Base-by-base conservation (phyloP, 1,284 basidiomycete genomes). In the Coniophora puteana region DNA sequence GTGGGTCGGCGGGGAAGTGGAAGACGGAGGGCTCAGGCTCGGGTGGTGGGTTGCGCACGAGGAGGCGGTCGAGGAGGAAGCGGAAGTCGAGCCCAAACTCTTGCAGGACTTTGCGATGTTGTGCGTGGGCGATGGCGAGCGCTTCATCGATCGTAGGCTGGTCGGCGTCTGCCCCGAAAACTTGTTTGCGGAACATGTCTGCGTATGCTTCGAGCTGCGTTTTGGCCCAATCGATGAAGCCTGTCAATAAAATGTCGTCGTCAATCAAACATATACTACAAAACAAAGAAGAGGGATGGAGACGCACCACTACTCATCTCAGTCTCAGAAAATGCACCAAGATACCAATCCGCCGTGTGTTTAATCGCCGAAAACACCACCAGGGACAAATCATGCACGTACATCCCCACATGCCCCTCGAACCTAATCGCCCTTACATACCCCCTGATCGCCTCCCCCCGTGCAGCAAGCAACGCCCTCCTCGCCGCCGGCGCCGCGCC, bases 261-360 rank as follows among this genome's bases (percentile, higher is more conserved):
- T n/a, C 1, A 28, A n/a, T 24, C 16, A 7, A n/a, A n/a, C n/a
- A n/a, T n/a, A n/a, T 11, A 8, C 2, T 12, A 29, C 10, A 25
- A 22, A 14, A 25, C 40, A 50, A 28, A 38, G 16, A 22, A n/a
- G 17, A 23, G 21, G 45, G 28, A 25, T 28, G 17, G 31, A 39
- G 2, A 69, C 88, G 52, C 53, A 93, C 92, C 78, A 41, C 91
- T 94, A 0, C 94, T 89, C 55, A 93, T 91, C 47, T 89, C 83
- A 56, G 93, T 93, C 61, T 97, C 94, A 62, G 86, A 91, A 66
- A 97, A 99, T 36, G 92, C 94, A 1, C 84, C 84, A 58, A 97
- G 76, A 63, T 93, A 99, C 96, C 95, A 99, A 62, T 99, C 95
- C 29, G 89, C 89, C 2, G 94, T 97, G 58, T 99, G 90, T 60